Conservation (phyloP, 108 stramenopile genomes). For the Mediolabrus comicus region DNA sequence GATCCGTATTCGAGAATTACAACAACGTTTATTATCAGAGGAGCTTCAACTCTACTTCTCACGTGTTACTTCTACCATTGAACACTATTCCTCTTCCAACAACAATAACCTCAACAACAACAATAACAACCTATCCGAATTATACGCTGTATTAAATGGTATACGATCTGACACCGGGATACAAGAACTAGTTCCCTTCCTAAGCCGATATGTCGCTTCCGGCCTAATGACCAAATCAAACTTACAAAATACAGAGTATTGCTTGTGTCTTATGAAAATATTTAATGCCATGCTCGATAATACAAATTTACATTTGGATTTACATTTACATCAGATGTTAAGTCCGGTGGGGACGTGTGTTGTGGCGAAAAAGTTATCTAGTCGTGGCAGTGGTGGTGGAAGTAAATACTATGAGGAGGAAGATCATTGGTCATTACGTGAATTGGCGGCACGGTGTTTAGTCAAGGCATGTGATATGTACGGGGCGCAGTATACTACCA, state of each 20-base stretch:
- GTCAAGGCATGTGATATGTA: slow-evolving; percentile 65
- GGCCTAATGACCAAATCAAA: slow-evolving; percentile 58
- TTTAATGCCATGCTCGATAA: slow-evolving; percentile 67
- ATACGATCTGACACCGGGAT: slow-evolving; percentile 61
- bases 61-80: slow-evolving; percentile 62
- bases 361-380: slow-evolving; percentile 75
- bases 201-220: slow-evolving; percentile 57
- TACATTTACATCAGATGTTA: slow-evolving; percentile 83
- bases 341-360: slow-evolving; percentile 76
- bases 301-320: slow-evolving; percentile 78
- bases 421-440: slow-evolving; percentile 74
- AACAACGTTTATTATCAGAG: slow-evolving; percentile 78
- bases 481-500: slow-evolving; percentile 72
- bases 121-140: slow-evolving; percentile 13
- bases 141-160: slow-evolving; percentile 21
- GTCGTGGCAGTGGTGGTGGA: slow-evolving; percentile 1
- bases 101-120: slow-evolving; percentile 25
- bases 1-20: slow-evolving; percentile 64
- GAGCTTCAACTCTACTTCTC: slow-evolving; percentile 81
- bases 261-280: slow-evolving; percentile 62
- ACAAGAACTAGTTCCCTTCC: slow-evolving; percentile 85
- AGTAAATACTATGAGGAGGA: too few species aligned
- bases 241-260: slow-evolving; percentile 61
- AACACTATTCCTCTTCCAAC: slow-evolving; percentile 47
- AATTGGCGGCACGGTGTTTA: slow-evolving; percentile 62